Conservation (phyloP, 805 yeast genomes). For the Suhomyces sp. region DNA sequence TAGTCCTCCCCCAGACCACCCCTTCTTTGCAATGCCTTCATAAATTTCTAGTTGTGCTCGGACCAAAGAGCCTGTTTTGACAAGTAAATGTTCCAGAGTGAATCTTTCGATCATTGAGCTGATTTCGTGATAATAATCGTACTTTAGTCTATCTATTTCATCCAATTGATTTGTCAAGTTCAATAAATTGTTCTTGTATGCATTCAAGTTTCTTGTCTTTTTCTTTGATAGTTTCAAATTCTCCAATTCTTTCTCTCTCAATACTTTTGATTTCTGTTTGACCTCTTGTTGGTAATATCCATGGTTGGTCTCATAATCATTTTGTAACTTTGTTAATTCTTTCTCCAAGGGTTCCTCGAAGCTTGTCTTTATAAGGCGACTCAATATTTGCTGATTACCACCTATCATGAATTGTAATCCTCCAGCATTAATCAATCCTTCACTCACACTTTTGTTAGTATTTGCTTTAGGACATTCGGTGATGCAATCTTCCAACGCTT, state of each 20-base stretch:
- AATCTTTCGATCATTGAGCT: slow-evolving; percentile 57
- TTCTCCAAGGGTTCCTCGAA: slow-evolving; percentile 54
- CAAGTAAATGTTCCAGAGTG: slow-evolving; percentile 54
- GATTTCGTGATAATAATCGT: slow-evolving; percentile 68
- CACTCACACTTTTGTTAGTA: slow-evolving; percentile 37
- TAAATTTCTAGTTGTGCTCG: slow-evolving; percentile 79
- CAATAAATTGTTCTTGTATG: slow-evolving; percentile 64
- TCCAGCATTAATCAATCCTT: slow-evolving; percentile 68
- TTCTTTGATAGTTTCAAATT: slow-evolving; percentile 58
- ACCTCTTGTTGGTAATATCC: slow-evolving; percentile 53
- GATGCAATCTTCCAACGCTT: slow-evolving; percentile 54
- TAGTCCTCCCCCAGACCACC: slow-evolving; percentile 85
- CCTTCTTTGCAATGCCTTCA: slow-evolving; percentile 79
- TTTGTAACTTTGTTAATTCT: slow-evolving; percentile 45
- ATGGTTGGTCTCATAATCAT: slow-evolving; percentile 48
- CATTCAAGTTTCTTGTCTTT: slow-evolving; percentile 62
- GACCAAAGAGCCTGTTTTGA: slow-evolving; percentile 60
- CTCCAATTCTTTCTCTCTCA: slow-evolving; percentile 61
- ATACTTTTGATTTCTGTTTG: slow-evolving; percentile 48
- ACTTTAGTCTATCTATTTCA: slow-evolving; percentile 72
- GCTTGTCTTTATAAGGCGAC: slow-evolving; percentile 52
- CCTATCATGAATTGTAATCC: slow-evolving; percentile 76
- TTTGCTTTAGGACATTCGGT: slow-evolving; percentile 27
- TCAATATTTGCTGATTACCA: slow-evolving; percentile 72
- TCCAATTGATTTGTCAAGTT: slow-evolving; percentile 74